Percentiles rank a stretch among this genome's conserved stretches.
These are phyloP conservation scores for Calonectria crousiana DNA, from an alignment of 2,329 filamentous ascomycete genomes.

Conservation along the genomic window DNA sequence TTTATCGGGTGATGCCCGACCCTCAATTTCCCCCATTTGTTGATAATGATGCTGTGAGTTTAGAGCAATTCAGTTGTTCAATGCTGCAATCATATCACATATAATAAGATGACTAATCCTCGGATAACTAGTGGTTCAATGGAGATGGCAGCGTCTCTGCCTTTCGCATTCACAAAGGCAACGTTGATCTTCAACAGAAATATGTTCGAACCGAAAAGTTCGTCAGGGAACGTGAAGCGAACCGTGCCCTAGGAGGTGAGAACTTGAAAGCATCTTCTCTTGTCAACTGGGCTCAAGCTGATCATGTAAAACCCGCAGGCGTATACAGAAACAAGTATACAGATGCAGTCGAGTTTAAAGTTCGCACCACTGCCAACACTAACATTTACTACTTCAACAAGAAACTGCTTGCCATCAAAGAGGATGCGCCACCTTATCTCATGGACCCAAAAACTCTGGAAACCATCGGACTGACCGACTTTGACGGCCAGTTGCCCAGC, in stretches of 20 bases:
- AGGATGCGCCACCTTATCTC: neutral
- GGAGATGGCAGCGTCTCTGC: conserved; percentile 23
- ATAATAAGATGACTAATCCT: neutral
- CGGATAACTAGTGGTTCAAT: conserved; percentile 19
- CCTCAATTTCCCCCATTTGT: conserved; percentile 23
- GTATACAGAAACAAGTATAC: conserved; percentile 16
- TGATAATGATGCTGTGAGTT: neutral
- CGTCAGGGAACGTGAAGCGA: conserved; percentile 4
- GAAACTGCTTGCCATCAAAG: conserved; percentile 2
- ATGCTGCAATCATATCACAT: neutral
- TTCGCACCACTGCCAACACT: conserved; percentile 9
- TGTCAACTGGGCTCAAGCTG: neutral
- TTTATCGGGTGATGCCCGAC: conserved; percentile 27
- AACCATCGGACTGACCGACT: neutral
- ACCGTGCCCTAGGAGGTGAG: neutral
- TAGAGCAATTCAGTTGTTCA: no score
- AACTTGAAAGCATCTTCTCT: neutral
- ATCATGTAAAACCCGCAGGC: neutral
- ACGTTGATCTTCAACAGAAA: conserved; percentile 21
- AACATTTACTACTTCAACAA: conserved; percentile 2
- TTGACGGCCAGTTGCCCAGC: conserved; percentile 5
- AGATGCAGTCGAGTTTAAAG: neutral
- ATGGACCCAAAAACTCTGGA: conserved; percentile 1
- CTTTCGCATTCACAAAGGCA: conserved; percentile 14
- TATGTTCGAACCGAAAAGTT: conserved; percentile 25